Evolutionary conservation across 169 alveolate genomes (phyloP), one percentile per base, ranked within the genome.

Genomic region (Cryptosporidium andersoni): DNA sequence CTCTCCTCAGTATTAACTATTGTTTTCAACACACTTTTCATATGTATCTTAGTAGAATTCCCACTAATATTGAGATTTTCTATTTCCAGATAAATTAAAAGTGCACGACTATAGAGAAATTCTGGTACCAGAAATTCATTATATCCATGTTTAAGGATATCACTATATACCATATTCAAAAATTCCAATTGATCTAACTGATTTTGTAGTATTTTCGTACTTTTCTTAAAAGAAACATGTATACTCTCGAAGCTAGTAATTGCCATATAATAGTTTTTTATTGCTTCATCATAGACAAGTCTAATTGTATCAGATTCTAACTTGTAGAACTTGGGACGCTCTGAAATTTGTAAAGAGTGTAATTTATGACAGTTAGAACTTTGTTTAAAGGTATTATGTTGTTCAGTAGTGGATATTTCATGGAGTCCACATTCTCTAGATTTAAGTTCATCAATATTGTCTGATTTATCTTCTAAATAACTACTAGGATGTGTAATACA

Each of bases 1-100:
- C 39, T 36, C 45, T 60, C 39, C 2, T 5, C 11, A 16, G 25
- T 47, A 16, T 16, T 6, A 14, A 34, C 45, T 34, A 60, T 60
- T 2, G 25, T 34, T 34, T 60, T 39, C 14, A 6, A 37, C 1
- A 2, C 6, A 53, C 14, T 53, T 53, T 53, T 25, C 2, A 0
- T 8, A 53, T 8, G 1, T 16, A 37, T 25, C 25, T 25, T 25
- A 25, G 25, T 25, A 25, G 25, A 25, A 0, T 25, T 25, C 25
- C 25, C 25, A 25, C 25, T 25, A 25, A 25, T 25, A 25, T 25
- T 25, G 25, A 25, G 25, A 25, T 25, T 25, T 56, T 36, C 51
- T 39, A 74, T 74, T 39, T 74, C 74, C 68, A 74, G 60, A 12
- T 39, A 74, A 14, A 74, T 48, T 8, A 74, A 6, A 74, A 58